Base-by-base conservation (phyloP, 345 rosid genomes). In the Gynandropsis gynandra region DNA sequence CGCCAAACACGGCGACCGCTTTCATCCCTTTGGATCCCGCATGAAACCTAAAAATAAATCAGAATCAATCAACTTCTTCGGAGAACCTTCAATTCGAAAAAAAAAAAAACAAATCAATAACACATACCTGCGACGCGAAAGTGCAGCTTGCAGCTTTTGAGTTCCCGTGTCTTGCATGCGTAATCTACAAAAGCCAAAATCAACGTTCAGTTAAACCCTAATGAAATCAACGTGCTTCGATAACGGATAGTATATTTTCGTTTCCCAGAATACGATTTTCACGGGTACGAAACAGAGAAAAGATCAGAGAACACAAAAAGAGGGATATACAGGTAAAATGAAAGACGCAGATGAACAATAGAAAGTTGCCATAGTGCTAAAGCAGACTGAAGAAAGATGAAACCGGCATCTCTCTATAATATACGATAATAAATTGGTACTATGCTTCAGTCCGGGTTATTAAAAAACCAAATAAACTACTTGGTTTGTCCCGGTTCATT, bases 1-100 rank as follows among this genome's bases (percentile, higher is more conserved):
- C 95, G 85, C 95, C 90, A 82, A 9, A 78, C 68, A 32, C 77
- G 81, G 19, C 84, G 79, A 8, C 80, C 79, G 19, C 72, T 42
- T 17, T 77, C 66, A 24, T 64, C 70, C 21, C 68, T 66, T 43
- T 65, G 51, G 44, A 68, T 52, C 64, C 73, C 72, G 27, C 76
- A 67, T 35, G 47, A 57, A 19, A 74, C 71, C 87, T 83, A 63
- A 37, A 18, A 38, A 13, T 15, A 4, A 54, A 33, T 13, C 31
- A 27, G 1, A 61, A 1, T 16, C 17, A 61, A 1, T 11, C 41
- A 59, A 27, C 17, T 0, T 36, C 11, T 47, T 5, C 36, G 20
- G 7, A 10, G 8, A 1, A 39, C 17, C 55, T 18, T 1, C 13
- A 52, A 27, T 14, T 44, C 15, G 20, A 3, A 19, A 14, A 10